Evolutionary conservation across 768 basidiomycete genomes (phyloP).

Genomic region (Kwoniella sp.): DNA sequence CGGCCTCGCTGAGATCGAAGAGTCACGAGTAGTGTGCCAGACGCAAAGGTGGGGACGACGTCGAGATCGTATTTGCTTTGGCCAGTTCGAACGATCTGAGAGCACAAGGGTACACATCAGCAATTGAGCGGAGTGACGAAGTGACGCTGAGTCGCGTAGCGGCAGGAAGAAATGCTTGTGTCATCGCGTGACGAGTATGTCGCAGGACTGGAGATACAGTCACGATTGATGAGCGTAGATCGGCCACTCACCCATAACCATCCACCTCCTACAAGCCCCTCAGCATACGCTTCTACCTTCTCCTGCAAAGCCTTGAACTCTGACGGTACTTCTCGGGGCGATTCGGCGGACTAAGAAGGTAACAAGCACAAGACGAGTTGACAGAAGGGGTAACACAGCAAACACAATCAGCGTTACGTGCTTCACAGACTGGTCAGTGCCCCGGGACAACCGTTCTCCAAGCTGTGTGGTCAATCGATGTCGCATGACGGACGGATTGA

Average conservation of each 20-base stretch:
- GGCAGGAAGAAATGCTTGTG: no score
- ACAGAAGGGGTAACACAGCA: neutral
- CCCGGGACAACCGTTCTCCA: no score
- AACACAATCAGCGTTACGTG: no score
- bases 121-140: no score
- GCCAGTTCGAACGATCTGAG: constrained; percentile 66
- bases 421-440: no score
- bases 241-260: constrained; percentile 57
- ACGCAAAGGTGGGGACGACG: constrained; percentile 81
- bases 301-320: constrained; percentile 36
- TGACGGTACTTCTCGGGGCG: constrained; percentile 28
- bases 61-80: constrained; percentile 67
- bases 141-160: no score
- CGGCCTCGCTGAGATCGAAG: constrained; percentile 53
- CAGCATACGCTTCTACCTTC: constrained; percentile 49
- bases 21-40: constrained; percentile 79
- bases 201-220: neutral
- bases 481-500: no score
- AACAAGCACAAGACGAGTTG: neutral
- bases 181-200: neutral
- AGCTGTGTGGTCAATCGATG: no score
- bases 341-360: constrained; percentile 27
- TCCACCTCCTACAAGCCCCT: constrained; percentile 52
- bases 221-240: no score
- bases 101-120: no score